Percentiles rank a stretch among this genome's conserved stretches.
Conservation (phyloP, 768 basidiomycete genomes). For the Holtermanniella nyarrowii region DNA sequence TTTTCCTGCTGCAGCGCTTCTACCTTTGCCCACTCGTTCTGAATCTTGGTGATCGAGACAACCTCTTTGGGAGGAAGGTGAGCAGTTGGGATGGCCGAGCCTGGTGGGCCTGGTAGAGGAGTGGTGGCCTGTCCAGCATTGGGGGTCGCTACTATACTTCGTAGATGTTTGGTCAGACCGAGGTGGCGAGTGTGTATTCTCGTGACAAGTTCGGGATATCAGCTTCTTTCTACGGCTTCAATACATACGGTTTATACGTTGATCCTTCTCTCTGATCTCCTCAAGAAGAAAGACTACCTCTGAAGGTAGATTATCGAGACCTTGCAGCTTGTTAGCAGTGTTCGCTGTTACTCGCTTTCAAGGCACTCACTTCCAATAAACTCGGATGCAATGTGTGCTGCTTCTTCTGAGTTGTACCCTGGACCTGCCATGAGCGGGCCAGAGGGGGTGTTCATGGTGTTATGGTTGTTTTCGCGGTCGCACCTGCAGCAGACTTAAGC, state of each 20-base stretch:
- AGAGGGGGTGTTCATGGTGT: neutral
- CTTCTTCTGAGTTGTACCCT: slow-evolving; percentile 32
- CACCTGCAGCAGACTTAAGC: too few species aligned
- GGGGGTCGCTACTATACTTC: neutral
- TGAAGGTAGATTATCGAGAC: slow-evolving; percentile 34
- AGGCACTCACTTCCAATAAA: slow-evolving; percentile 22
- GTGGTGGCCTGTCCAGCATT: slow-evolving; percentile 11
- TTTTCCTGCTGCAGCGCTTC: slow-evolving; percentile 36
- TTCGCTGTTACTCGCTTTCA: neutral
- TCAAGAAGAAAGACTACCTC: slow-evolving; percentile 34
- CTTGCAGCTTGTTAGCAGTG: too few species aligned
- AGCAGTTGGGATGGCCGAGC: slow-evolving; percentile 14
- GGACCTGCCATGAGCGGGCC: neutral
- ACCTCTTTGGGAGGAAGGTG: slow-evolving; percentile 27
- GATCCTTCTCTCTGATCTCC: slow-evolving; percentile 36
- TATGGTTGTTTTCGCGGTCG: neutral
- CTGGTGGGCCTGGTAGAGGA: slow-evolving; percentile 13
- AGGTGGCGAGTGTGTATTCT: slow-evolving; percentile 27
- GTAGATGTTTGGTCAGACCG: slow-evolving; percentile 20
- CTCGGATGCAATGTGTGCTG: slow-evolving; percentile 29
- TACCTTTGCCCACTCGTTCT: slow-evolving; percentile 34
- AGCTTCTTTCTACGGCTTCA: neutral
- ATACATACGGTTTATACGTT: slow-evolving; percentile 27
- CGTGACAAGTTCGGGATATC: slow-evolving; percentile 15
- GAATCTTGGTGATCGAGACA: slow-evolving; percentile 26